These are phyloP conservation scores for Fusarium clavum DNA, from an alignment of 2,329 filamentous ascomycete species.

Conservation along the genomic window DNA sequence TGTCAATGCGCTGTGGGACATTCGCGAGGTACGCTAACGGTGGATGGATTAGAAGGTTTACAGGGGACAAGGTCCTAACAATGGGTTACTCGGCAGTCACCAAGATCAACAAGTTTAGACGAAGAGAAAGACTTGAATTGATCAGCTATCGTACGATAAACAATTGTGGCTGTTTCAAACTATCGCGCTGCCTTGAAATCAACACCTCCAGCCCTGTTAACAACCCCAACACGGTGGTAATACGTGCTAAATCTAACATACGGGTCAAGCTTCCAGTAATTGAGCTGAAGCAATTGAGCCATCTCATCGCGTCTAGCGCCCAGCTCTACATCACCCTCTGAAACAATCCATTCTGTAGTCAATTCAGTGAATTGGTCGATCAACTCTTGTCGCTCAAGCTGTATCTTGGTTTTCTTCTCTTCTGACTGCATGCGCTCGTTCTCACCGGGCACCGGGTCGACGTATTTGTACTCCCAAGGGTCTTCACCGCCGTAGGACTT, in stretches of 20 bases:
- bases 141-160: background rate
- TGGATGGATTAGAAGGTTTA: background rate
- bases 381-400: slow-evolving; percentile 63
- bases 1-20: slow-evolving; percentile 16
- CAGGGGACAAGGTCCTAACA: background rate
- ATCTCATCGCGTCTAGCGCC: slow-evolving; percentile 58
- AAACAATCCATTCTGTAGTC: slow-evolving; percentile 30
- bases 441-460: slow-evolving; percentile 69
- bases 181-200: slow-evolving; percentile 40
- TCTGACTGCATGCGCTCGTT: slow-evolving; percentile 58
- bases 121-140: background rate
- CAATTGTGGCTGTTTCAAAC: background rate
- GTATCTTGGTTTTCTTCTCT: slow-evolving; percentile 59
- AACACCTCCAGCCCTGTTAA: slow-evolving; percentile 28
- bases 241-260: slow-evolving; percentile 66
- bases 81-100: background rate
- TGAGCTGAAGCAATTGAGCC: slow-evolving; percentile 63
- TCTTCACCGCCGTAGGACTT: slow-evolving; percentile 76
- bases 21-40: background rate
- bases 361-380: slow-evolving; percentile 65
- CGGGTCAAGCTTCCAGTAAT: slow-evolving; percentile 79
- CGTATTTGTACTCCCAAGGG: slow-evolving; percentile 73
- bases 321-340: background rate
- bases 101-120: background rate
- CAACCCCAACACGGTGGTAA: slow-evolving; percentile 36